These are phyloP conservation scores for Prunus padus DNA, from an alignment of 306 rosid genomes.

Conservation along the genomic window DNA sequence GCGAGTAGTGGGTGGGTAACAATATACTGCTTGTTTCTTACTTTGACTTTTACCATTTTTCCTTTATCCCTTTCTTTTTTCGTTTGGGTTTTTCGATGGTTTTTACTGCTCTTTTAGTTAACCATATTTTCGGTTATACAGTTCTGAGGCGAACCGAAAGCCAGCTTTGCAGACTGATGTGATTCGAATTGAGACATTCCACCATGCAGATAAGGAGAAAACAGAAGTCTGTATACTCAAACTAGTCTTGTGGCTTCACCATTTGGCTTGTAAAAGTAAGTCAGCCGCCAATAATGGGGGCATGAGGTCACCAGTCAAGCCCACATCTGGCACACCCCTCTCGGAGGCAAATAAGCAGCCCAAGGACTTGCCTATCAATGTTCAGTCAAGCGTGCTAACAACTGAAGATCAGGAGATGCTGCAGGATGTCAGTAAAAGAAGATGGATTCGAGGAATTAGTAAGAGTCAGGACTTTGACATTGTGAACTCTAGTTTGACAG, in stretches of 20 bases:
- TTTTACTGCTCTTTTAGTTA: background rate
- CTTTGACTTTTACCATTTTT: background rate
- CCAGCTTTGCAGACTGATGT: slow-evolving; percentile 41
- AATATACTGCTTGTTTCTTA: background rate
- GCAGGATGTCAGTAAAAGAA: slow-evolving; percentile 46
- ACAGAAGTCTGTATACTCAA: slow-evolving; percentile 64
- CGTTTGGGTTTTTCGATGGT: background rate
- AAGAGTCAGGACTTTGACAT: slow-evolving; percentile 65
- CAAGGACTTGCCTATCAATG: background rate
- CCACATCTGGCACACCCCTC: slow-evolving; percentile 24
- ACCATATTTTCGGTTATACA: slow-evolving; percentile 30
- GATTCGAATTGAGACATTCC: slow-evolving; percentile 73
- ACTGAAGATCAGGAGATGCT: slow-evolving; percentile 57
- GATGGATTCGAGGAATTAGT: slow-evolving; percentile 42
- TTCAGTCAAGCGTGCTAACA: slow-evolving; percentile 28
- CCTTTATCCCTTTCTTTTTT: background rate
- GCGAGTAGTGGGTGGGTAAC: slow-evolving; percentile 73
- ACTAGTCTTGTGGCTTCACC: slow-evolving; percentile 79
- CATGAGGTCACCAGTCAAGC: slow-evolving; percentile 28
- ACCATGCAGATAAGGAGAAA: slow-evolving; percentile 74
- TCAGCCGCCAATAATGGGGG: slow-evolving; percentile 26
- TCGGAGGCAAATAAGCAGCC: slow-evolving; percentile 32
- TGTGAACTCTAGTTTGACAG: slow-evolving; percentile 28
- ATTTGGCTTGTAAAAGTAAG: slow-evolving; percentile 52
- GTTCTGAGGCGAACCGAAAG: slow-evolving; percentile 65